Base-by-base conservation (phyloP, 148 eudicot species). In the Drosera capensis region DNA sequence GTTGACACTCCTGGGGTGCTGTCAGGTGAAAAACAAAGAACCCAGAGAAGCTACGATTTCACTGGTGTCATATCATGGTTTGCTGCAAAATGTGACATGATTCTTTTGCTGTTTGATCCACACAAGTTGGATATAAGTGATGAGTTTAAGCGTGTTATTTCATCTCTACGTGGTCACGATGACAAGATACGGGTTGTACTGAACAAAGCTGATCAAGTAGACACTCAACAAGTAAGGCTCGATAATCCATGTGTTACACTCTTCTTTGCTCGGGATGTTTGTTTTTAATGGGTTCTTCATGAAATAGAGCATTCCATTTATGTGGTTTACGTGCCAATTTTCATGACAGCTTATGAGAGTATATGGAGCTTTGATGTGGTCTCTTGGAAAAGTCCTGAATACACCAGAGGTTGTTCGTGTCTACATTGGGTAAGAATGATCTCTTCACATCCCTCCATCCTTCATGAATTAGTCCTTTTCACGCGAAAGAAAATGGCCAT, bases 331-430 rank as follows among this genome's bases (percentile, higher is more conserved):
- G n/a, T n/a, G n/a, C n/a, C n/a, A n/a, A 6, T 55, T 23, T 25
- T 15, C 0, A 0, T 61, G 63, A n/a, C 55, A 86, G 96, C 50
- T 86, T 14, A 86, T 86, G 96, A 67, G 96, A 57, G 96, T 82
- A 1, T 86, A 86, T 63, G 96, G 96, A 30, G 96, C 93, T 11
- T 59, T 86, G 62, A 86, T 86, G 93, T 86, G 96, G 96, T 86
- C 96, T 0, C 79, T 86, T 26, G 96, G 96, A 19, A 86, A 86
- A 66, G 83, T 86, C 25, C 57, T 86, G 20, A 81, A 86, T 61
- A 86, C 83, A 2, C 96, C 96, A 1, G 96, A 82, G 56, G 96
- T 86, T 26, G 56, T 60, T 11, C 96, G 96, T 43, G 96, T 86
- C 25, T 86, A 86, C 52, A 76, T 86, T 63, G 96, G 96, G 96